Base-by-base conservation (phyloP, 2,329 filamentous ascomycete genomes). In the Xylariaceae sp. region DNA sequence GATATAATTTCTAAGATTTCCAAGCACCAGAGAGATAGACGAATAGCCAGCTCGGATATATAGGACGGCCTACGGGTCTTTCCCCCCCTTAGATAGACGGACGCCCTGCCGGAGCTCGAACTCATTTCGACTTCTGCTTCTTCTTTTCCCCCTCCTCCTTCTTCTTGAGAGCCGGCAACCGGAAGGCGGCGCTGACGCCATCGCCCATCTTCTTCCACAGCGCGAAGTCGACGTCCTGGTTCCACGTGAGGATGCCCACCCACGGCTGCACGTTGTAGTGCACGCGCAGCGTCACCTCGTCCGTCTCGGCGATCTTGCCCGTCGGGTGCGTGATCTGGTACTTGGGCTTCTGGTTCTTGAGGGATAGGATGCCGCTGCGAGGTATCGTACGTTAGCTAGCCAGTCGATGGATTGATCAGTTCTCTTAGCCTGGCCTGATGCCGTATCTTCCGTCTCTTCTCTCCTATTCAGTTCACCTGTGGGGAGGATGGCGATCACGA, bases 261-360 rank as follows among this genome's bases (percentile, higher is more conserved):
- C 93, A 98, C 29, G 95, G 95, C 80, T 99, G 95, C 57, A 98
- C 89, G 76, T 98, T 98, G 86, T 96, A 99, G 70, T 95, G 89
- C 50, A 98, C 79, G 67, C 88, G 86, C 60, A 99, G 79, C 26
- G 85, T 87, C 54, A 93, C 91, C 71, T 95, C 87, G 48, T 82
- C 78, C 47, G 86, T 80, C 68, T 89, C 82, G 44, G 90, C 89
- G 63, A 98, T 81, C 73, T 87, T 87, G 59, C 93, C 90, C 10
- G 83, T 84, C 10, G 93, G 90, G 73, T 97, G 92, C 3, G 93
- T 96, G 75, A 99, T 95, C 72, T 96, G 92, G 80, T 99, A 99
- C 76, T 99, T 99, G 2, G 93, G 90, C 70, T 88, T 89, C 73
- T 96, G 91, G 74, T 93, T 93, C 70, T 87, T 86, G 63, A 98